Base-by-base conservation (phyloP, 768 basidiomycete genomes). In the Lactarius deliciosus region DNA sequence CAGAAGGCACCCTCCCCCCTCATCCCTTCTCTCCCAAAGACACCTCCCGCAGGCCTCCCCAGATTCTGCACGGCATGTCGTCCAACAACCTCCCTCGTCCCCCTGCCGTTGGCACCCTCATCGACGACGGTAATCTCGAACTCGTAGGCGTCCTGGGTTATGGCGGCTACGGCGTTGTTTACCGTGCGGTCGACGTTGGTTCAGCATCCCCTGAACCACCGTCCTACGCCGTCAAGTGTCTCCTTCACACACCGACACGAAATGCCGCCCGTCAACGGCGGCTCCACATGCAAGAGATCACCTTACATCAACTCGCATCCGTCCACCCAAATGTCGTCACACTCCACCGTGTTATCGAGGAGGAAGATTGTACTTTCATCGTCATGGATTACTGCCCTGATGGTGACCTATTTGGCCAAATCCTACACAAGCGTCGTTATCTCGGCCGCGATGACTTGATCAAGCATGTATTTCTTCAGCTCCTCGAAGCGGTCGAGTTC, bases 111-210 rank as follows among this genome's bases (percentile, higher is more conserved):
- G 95, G 95, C 55, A 88, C 89, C 69, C 77, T 86, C 75, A 92
- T 98, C 80, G 93, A 96, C 82, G 82, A 85, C 69, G 88, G 87
- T 71, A 79, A 85, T 58, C 85, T 98, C 65, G 85, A 94, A 77
- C 88, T 98, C 67, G 85, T 91, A 72, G 86, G 91, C 72, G 84
- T 96, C 69, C 85, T 98, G 59, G 96, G 96, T 41, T 86, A 91
- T 40, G 96, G 96, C 15, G 96, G 96, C 28, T 98, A 97, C 75
- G 96, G 96, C 63, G 88, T 95, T 72, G 96, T 98, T 13, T 97
- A 96, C 76, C 90, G 91, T 64, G 96, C 93, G 30, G 81, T 91
- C 66, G 90, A 91, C 74, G 76, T 79, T 15, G 74, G 70, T 63
- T 61, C 70, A 15, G 18, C 38, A 38, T 72, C 72, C 56, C 80